A percentile compares a stretch with the other conserved stretches of the same genome.
These are phyloP conservation scores for Pulveroboletus sp. DNA, from an alignment of 768 basidiomycete genomes.

Conservation along the genomic window DNA sequence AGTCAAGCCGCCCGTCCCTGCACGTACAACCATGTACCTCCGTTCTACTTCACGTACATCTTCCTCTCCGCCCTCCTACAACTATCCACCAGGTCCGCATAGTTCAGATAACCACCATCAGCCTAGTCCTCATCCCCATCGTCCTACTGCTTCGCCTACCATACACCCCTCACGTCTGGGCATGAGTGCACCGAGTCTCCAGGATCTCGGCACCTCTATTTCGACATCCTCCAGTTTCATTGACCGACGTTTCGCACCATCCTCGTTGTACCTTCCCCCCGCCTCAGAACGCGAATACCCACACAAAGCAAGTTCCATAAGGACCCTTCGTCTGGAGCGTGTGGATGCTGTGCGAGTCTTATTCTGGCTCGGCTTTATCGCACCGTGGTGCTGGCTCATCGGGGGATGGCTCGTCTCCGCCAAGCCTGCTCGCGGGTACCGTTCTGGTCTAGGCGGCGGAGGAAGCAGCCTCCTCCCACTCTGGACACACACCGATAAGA, in stretches of 20 bases:
- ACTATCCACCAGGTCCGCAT: slow-evolving; percentile 13
- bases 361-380: slow-evolving; percentile 74
- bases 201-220: slow-evolving; percentile 20
- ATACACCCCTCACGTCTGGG: slow-evolving; percentile 9
- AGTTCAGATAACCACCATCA: slow-evolving; percentile 19
- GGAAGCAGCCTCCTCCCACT: slow-evolving; percentile 33
- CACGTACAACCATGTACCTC: slow-evolving; percentile 10
- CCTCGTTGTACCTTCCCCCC: slow-evolving; percentile 34
- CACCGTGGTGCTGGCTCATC: slow-evolving; percentile 70
- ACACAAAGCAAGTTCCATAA: slow-evolving; percentile 12
- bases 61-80: slow-evolving; percentile 25
- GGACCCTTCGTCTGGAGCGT: slow-evolving; percentile 10
- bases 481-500: slow-evolving; percentile 38
- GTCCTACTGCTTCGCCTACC: slow-evolving; percentile 7
- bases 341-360: slow-evolving; percentile 46
- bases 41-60: slow-evolving; percentile 18
- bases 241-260: slow-evolving; percentile 46
- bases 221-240: slow-evolving; percentile 50
- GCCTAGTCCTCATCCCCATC: slow-evolving; percentile 9
- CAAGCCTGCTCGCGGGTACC: slow-evolving; percentile 14
- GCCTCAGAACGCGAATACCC: slow-evolving; percentile 31
- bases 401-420: slow-evolving; percentile 62
- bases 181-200: slow-evolving; percentile 24
- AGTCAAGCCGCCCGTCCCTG: slow-evolving; percentile 20
- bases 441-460: slow-evolving; percentile 34